phyloP scores from a whole-genome alignment of 257 asterid species.

The Craterostigma plantagineum region DNA sequence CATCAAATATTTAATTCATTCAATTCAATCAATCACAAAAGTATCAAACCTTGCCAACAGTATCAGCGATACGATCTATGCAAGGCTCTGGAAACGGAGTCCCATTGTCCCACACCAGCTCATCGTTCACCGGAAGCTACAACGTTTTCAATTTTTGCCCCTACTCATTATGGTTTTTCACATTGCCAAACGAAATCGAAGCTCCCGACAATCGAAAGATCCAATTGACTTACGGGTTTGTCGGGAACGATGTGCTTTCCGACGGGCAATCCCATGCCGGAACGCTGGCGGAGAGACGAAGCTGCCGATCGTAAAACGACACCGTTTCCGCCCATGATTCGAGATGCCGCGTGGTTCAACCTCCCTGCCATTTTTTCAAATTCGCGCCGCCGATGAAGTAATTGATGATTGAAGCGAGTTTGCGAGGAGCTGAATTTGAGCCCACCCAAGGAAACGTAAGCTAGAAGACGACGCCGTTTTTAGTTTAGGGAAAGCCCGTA shows the following conservation, averaged over 20 bases:
- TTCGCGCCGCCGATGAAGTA: no score
- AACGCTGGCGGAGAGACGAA: conserved; percentile 63
- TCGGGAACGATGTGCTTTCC: conserved; percentile 87
- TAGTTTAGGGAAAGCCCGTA: no score
- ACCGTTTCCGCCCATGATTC: conserved; percentile 73
- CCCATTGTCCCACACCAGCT: conserved; percentile 83
- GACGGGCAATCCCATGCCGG: conserved; percentile 96
- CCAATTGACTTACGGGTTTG: conserved; percentile 32
- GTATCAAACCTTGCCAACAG: conserved; percentile 61
- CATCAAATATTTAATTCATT: no score
- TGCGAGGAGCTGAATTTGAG: no score
- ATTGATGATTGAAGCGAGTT: no score
- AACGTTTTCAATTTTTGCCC: no score
- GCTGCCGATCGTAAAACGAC: conserved; percentile 53
- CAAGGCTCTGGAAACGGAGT: conserved; percentile 90
- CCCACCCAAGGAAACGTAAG: no score
- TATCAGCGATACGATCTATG: conserved; percentile 81
- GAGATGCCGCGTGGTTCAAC: conserved; percentile 55
- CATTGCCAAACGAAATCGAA: neutral
- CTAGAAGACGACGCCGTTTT: no score
- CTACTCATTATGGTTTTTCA: neutral
- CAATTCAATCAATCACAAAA: no score
- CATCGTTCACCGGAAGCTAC: conserved; percentile 71
- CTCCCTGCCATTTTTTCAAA: conserved; percentile 52
- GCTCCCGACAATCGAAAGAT: no score